phyloP scores from a whole-genome alignment of 495 filamentous ascomycete genomes.

The Aspergillus affinis region DNA sequence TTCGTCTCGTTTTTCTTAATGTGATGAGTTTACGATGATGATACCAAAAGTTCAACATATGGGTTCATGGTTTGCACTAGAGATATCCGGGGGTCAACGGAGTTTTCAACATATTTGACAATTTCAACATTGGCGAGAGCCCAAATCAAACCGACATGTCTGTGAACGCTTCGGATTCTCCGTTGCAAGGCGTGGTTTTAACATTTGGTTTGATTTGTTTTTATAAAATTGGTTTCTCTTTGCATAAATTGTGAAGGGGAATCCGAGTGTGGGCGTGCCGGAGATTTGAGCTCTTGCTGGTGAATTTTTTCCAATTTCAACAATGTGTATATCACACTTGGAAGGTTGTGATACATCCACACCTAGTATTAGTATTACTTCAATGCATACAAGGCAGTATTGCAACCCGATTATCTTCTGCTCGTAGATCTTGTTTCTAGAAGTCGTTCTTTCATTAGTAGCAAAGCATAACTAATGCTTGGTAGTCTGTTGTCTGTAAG shows the following conservation, averaged over 20 bases:
- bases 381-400: background rate
- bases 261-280: slow-evolving; percentile 15
- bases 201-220: slow-evolving; percentile 3
- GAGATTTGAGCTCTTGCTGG: slow-evolving; percentile 19
- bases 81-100: slow-evolving; percentile 46
- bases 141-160: slow-evolving; percentile 29
- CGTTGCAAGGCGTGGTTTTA: slow-evolving; percentile 8
- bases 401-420: background rate
- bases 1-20: slow-evolving; percentile 24
- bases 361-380: background rate
- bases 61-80: slow-evolving; percentile 43
- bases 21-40: slow-evolving; percentile 50
- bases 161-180: slow-evolving; percentile 29
- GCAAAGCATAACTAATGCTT: too few relatives aligned
- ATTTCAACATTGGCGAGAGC: slow-evolving; percentile 61
- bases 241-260: slow-evolving; percentile 10
- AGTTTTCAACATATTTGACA: slow-evolving; percentile 58
- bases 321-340: slow-evolving; percentile 27
- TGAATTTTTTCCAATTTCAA: slow-evolving; percentile 27
- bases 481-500: too few relatives aligned
- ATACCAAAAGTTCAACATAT: slow-evolving; percentile 56
- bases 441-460: too few relatives aligned
- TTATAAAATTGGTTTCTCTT: slow-evolving; percentile 9
- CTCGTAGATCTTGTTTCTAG: too few relatives aligned
- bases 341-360: slow-evolving; percentile 10